Evolutionary conservation across 2,329 filamentous ascomycete species (phyloP).

Genomic region (Scortechinia acanthostroma): DNA sequence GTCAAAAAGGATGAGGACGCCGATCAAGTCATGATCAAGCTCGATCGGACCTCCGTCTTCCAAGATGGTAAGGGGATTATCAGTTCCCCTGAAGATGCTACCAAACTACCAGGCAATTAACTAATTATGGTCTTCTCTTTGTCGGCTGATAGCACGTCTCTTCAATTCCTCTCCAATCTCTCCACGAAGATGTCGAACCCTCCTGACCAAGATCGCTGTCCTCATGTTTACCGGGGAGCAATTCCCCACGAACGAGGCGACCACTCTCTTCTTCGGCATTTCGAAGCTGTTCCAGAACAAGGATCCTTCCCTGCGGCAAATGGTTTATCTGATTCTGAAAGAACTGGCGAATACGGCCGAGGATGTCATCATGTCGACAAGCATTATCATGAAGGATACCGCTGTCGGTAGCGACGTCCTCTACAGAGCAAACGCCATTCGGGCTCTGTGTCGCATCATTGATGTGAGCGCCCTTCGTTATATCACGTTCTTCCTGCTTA

Average conservation of each 20-base stretch:
- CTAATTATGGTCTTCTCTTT: slow-evolving; percentile 5
- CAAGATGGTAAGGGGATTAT: slow-evolving; percentile 73
- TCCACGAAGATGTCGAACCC: slow-evolving; percentile 91
- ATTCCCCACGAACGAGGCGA: slow-evolving; percentile 95
- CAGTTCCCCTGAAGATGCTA: not conserved
- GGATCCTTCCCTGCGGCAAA: slow-evolving; percentile 93
- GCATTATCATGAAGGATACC: slow-evolving; percentile 99
- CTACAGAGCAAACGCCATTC: slow-evolving; percentile 90
- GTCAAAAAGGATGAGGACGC: slow-evolving; percentile 99
- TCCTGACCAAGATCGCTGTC: slow-evolving; percentile 93
- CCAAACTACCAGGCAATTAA: not conserved
- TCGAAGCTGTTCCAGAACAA: slow-evolving; percentile 99
- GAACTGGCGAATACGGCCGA: slow-evolving; percentile 91
- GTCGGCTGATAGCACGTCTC: slow-evolving; percentile 80
- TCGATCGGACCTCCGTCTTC: slow-evolving; percentile 95
- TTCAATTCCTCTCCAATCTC: slow-evolving; percentile 98
- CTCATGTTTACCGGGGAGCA: slow-evolving; percentile 94
- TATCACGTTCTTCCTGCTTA: slow-evolving; percentile 2
- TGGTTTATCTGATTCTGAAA: slow-evolving; percentile 98
- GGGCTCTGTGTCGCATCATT: slow-evolving; percentile 91
- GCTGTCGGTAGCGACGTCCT: slow-evolving; percentile 89
- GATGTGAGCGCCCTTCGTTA: slow-evolving; percentile 54
- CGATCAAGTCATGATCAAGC: slow-evolving; percentile 87
- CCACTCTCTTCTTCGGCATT: slow-evolving; percentile 95
- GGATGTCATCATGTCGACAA: slow-evolving; percentile 99